phyloP scores from a whole-genome alignment of 257 asterid species.

The Agastache rugosa region DNA sequence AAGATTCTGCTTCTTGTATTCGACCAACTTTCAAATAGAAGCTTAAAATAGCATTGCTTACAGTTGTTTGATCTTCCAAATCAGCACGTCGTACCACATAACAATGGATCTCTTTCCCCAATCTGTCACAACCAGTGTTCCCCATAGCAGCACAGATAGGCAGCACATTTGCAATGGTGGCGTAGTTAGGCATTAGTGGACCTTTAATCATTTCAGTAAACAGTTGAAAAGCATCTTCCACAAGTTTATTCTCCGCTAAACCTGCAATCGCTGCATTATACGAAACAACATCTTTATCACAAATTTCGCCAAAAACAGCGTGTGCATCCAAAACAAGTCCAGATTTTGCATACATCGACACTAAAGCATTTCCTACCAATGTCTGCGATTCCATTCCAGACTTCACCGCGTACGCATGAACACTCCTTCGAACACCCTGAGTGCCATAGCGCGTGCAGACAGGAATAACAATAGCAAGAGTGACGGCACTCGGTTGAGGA shows the following conservation, averaged over 20 bases:
- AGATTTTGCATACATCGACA: slow-evolving; percentile 83
- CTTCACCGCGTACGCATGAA: slow-evolving; percentile 66
- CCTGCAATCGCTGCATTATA: slow-evolving; percentile 89
- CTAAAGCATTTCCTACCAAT: slow-evolving; percentile 76
- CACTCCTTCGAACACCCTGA: slow-evolving; percentile 54
- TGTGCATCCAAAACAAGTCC: slow-evolving; percentile 62
- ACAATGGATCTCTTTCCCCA: slow-evolving; percentile 72
- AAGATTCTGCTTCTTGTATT: slow-evolving; percentile 50
- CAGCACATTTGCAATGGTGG: slow-evolving; percentile 67
- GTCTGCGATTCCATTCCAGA: slow-evolving; percentile 70
- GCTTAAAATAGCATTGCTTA: slow-evolving; percentile 70
- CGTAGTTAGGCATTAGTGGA: slow-evolving; percentile 61
- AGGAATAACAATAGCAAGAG: slow-evolving; percentile 76
- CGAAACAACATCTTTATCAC: slow-evolving; percentile 76
- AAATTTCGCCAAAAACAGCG: slow-evolving; percentile 57
- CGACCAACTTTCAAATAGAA: slow-evolving; percentile 68
- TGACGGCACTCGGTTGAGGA: slow-evolving; percentile 61
- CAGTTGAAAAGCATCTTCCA: slow-evolving; percentile 52
- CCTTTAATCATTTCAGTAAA: slow-evolving; percentile 63
- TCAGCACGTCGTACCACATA: slow-evolving; percentile 63
- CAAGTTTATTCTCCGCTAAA: slow-evolving; percentile 61
- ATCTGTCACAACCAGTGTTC: slow-evolving; percentile 36
- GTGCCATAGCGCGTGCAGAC: slow-evolving; percentile 55
- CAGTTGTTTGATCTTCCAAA: slow-evolving; percentile 50
- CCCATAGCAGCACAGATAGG: slow-evolving; percentile 61